These are phyloP conservation scores for Carex pumila DNA, from an alignment of 176 grass and related monocot genomes.

Conservation along the genomic window DNA sequence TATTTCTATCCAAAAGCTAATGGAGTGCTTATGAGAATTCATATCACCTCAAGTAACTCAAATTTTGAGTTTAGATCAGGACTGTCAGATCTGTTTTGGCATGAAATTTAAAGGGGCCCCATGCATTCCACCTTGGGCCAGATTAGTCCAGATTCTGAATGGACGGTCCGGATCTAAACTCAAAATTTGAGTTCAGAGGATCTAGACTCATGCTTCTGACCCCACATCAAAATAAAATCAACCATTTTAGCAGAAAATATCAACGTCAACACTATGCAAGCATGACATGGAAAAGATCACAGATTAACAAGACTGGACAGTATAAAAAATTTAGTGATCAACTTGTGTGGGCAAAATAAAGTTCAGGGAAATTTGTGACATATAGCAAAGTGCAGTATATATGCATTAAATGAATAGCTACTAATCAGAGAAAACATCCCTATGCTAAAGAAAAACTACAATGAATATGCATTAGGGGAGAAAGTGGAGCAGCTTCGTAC, in stretches of 20 bases:
- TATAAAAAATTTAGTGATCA: not conserved
- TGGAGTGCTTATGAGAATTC: not conserved
- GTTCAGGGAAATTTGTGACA: not conserved
- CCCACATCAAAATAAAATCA: not conserved
- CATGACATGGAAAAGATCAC: not conserved
- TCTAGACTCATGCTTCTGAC: too few species aligned
- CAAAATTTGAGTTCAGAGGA: too few species aligned
- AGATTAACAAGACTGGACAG: not conserved
- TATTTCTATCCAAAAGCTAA: not conserved
- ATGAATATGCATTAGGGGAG: not conserved
- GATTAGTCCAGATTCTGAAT: too few species aligned
- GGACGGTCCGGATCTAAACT: too few species aligned
- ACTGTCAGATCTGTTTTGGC: too few species aligned
- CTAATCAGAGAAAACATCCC: not conserved
- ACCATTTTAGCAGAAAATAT: not conserved
- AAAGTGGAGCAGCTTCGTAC: slow-evolving; percentile 18
- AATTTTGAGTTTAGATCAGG: too few species aligned
- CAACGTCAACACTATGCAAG: not conserved
- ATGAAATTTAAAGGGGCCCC: too few species aligned
- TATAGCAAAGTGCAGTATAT: not conserved
- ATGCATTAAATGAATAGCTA: not conserved
- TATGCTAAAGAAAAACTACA: not conserved
- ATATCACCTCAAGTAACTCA: too few species aligned
- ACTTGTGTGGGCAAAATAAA: not conserved
- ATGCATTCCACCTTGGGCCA: too few species aligned